Conservation (phyloP, 2,329 filamentous ascomycete genomes). For the Pezicula rhizophila region DNA sequence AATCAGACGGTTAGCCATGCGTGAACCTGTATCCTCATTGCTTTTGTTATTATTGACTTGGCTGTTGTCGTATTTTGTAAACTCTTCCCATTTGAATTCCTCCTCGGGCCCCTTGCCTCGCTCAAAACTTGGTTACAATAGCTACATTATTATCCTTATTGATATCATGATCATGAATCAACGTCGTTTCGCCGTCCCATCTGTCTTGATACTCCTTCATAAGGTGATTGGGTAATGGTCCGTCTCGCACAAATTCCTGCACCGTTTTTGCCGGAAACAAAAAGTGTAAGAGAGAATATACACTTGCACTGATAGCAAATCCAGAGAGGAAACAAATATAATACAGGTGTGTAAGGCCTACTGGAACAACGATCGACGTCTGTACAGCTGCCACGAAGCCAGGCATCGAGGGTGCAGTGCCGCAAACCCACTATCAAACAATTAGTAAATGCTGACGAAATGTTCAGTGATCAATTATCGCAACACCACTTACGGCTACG, state of each 20-base stretch:
- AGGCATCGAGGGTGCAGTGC: constrained; percentile 34
- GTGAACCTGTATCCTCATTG: too few relatives aligned
- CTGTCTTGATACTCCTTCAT: background rate
- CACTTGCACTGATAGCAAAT: constrained; percentile 11
- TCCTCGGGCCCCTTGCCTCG: too few relatives aligned
- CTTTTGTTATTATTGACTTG: too few relatives aligned
- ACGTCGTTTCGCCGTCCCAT: background rate
- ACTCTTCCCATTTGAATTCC: too few relatives aligned
- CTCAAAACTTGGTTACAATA: too few relatives aligned
- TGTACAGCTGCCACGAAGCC: constrained; percentile 37
- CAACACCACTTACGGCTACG: constrained; percentile 5
- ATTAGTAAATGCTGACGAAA: background rate
- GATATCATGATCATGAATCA: too few relatives aligned
- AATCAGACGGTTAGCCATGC: too few relatives aligned
- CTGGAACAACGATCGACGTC: constrained; percentile 25
- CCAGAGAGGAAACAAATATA: constrained; percentile 21
- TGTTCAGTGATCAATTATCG: background rate
- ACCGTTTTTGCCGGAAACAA: constrained; percentile 8
- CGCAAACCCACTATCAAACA: constrained; percentile 31
- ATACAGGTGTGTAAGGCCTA: constrained; percentile 27
- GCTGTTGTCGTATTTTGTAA: too few relatives aligned
- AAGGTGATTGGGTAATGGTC: constrained; percentile 2
- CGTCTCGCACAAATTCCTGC: constrained; percentile 4
- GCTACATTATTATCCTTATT: too few relatives aligned
- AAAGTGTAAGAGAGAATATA: constrained; percentile 16